Conservation (phyloP, 805 yeast species). For the Yamadazyma ubonensis region DNA sequence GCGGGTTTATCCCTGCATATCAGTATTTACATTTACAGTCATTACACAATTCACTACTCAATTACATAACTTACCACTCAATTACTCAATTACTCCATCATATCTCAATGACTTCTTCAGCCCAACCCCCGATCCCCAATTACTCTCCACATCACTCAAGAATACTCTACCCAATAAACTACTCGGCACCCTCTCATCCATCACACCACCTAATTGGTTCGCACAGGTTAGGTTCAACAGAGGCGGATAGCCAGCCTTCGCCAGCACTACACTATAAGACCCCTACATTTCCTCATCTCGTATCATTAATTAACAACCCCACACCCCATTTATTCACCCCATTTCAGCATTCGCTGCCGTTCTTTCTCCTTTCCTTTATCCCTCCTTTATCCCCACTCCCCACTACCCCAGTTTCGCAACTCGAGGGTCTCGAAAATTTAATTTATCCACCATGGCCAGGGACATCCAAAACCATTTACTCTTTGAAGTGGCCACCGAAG, state of each 20-base stretch:
- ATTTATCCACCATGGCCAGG: slow-evolving; percentile 56
- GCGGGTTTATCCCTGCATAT: too few species aligned
- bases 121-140: not conserved
- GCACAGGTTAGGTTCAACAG: not conserved
- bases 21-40: too few species aligned
- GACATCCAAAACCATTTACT: slow-evolving; percentile 84
- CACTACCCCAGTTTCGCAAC: slow-evolving; percentile 10
- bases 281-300: not conserved
- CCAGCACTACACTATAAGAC: not conserved
- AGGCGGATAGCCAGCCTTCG: not conserved
- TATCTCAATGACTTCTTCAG: too few species aligned
- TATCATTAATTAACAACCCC: too few species aligned
- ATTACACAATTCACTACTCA: too few species aligned
- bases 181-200: too few species aligned
- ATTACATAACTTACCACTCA: too few species aligned
- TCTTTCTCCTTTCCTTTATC: not conserved
- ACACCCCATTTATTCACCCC: not conserved
- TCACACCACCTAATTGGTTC: not conserved
- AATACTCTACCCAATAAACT: too few species aligned
- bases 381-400: not conserved
- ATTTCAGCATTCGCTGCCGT: not conserved
- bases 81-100: too few species aligned
- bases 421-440: slow-evolving; percentile 3
- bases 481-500: slow-evolving; percentile 95
- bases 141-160: not conserved